Base-by-base conservation (phyloP, 768 basidiomycete species). In the Panaeolus papilionaceus region DNA sequence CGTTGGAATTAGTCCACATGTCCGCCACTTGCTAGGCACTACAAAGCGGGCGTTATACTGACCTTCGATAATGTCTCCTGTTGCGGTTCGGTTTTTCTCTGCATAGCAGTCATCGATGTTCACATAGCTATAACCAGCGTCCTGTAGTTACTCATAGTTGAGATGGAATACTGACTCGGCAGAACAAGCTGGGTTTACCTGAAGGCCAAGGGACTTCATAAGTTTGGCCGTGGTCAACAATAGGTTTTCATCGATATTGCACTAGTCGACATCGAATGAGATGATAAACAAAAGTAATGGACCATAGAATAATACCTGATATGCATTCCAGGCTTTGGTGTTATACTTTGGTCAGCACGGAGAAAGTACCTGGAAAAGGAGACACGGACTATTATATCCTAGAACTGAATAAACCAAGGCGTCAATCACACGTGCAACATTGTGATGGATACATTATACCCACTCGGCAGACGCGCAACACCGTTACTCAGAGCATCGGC, bases 41-140 rank as follows among this genome's bases (percentile, higher is more conserved):
- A 16, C 54, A 40, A 63, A 33, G 44, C 45, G 23, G 42, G 12
- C 44, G 54, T 40, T 4, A n/a, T 38, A 73, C 82, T 38, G 58
- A 88, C 89, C 81, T 38, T 85, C 87, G 62, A 88, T 80, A n/a
- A 91, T 85, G 70, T 87, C 80, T 1, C 89, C 89, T 5, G 73
- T 67, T 6, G 79, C 70, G 64, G 76, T 87, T 40, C 89, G 81
- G 61, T 86, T 73, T 71, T 84, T 89, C 75, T 87, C 84, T 2
- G 89, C 84, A 69, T 88, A 91, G 69, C 89, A 91, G 67, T 90
- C 89, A 66, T 91, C 89, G 28, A 91, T 74, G 66, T 88, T 89
- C 66, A 90, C 77, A 69, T 86, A 81, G 63, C 81, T 78, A 71
- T 90, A 91, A 2, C 89, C 89, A 44, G 80, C 81, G 63, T 86